Conservation (phyloP, 345 rosid genomes). For the Turnera subulata region DNA sequence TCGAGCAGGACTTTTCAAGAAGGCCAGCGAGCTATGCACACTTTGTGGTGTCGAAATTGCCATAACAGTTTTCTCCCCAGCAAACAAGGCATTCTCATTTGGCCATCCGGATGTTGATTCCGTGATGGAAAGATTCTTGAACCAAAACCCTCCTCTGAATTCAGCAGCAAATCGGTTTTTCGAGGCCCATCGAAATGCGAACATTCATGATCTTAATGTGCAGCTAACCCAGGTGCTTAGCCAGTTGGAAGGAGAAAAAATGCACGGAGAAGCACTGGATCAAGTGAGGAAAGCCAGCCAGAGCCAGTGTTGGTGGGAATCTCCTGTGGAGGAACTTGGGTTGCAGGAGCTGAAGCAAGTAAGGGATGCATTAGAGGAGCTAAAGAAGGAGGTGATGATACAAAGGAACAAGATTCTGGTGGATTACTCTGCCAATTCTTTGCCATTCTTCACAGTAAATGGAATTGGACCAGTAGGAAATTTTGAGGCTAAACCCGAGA, state of each 20-base stretch:
- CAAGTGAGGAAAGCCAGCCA: conserved; percentile 11
- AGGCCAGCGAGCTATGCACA: conserved; percentile 52
- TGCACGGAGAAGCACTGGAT: conserved; percentile 19
- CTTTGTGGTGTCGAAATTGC: conserved; percentile 42
- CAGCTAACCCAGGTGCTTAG: conserved; percentile 16
- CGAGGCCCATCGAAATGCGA: conserved; percentile 34
- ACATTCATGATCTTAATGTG: conserved; percentile 24
- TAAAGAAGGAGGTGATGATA: conserved; percentile 20
- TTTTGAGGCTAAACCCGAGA: background rate
- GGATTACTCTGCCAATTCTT: background rate
- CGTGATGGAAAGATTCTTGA: conserved; percentile 29
- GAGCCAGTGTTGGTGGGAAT: conserved; percentile 29
- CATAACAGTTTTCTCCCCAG: conserved; percentile 44
- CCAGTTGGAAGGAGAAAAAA: conserved; percentile 31
- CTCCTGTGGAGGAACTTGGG: conserved; percentile 23
- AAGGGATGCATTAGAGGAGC: conserved; percentile 21
- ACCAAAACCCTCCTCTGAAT: conserved; percentile 8
- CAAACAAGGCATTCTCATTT: conserved; percentile 48
- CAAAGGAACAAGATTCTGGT: conserved; percentile 10
- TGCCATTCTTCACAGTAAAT: background rate
- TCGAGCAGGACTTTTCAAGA: conserved; percentile 45
- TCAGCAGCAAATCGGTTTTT: background rate
- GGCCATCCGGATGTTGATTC: conserved; percentile 50
- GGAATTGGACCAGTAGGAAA: background rate
- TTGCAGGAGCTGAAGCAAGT: conserved; percentile 21